Conservation (phyloP, 2,329 filamentous ascomycete genomes). For the Leptographium radiaticola region DNA sequence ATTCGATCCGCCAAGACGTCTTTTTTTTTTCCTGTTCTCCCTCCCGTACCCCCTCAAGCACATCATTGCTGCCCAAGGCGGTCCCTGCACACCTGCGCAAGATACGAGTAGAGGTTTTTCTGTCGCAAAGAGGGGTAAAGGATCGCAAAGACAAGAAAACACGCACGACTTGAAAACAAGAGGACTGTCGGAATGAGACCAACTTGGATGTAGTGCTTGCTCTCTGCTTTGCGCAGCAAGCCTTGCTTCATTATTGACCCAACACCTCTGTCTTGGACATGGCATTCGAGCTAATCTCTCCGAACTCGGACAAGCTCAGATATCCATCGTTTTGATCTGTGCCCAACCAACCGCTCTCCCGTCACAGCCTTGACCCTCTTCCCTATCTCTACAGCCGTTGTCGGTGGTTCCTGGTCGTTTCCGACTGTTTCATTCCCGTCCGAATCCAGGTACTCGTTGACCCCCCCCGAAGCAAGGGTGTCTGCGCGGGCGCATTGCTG, state of each 20-base stretch:
- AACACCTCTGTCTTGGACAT: too few relatives aligned
- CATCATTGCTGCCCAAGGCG: neutral
- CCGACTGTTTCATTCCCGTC: neutral
- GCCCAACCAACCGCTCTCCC: neutral
- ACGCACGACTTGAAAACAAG: too few relatives aligned
- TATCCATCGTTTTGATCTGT: neutral
- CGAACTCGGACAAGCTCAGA: too few relatives aligned
- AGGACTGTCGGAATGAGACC: too few relatives aligned
- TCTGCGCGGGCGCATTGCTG: neutral
- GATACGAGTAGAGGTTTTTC: neutral
- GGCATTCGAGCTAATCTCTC: too few relatives aligned
- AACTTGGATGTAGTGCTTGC: too few relatives aligned
- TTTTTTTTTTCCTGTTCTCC: neutral
- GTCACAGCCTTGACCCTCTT: neutral
- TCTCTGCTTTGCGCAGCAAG: too few relatives aligned
- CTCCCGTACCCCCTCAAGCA: neutral
- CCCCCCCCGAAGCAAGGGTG: neutral
- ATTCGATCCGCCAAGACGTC: neutral
- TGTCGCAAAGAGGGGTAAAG: too few relatives aligned
- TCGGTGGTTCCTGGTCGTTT: neutral
- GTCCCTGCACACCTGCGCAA: neutral
- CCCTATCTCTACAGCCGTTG: neutral
- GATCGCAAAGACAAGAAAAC: too few relatives aligned
- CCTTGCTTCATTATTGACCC: too few relatives aligned
- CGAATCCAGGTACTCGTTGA: neutral